phyloP scores from a whole-genome alignment of 768 basidiomycete species.

The Kwoniella mangroviensis region DNA sequence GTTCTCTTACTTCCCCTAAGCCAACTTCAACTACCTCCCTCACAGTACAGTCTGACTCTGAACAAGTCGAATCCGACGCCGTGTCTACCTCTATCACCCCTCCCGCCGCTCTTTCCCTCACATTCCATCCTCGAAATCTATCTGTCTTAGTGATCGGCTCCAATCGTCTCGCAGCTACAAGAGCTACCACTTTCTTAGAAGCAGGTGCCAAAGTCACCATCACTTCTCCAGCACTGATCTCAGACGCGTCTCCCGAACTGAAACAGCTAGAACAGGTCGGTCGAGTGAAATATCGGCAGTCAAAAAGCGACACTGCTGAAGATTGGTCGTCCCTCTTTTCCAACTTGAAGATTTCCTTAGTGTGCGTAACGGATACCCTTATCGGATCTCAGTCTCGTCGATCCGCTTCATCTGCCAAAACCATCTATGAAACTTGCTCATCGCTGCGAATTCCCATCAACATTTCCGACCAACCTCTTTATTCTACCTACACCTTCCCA shows the following conservation, averaged over 20 bases:
- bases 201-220: constrained; percentile 74
- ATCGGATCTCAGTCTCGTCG: constrained; percentile 60
- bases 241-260: constrained; percentile 71
- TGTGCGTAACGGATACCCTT: constrained; percentile 82
- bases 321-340: constrained; percentile 58
- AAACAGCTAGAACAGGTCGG: constrained; percentile 65
- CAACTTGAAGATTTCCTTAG: constrained; percentile 62
- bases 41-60: background rate
- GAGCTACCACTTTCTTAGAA: constrained; percentile 80
- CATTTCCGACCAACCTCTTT: constrained; percentile 79
- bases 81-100: background rate
- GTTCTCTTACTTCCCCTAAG: background rate
- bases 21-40: background rate
- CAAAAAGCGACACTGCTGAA: constrained; percentile 4
- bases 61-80: background rate
- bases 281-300: constrained; percentile 65
- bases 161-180: constrained; percentile 77
- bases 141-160: constrained; percentile 75
- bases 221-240: constrained; percentile 61
- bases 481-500: constrained; percentile 88
- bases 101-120: constrained; percentile 52
- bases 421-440: constrained; percentile 66
- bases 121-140: constrained; percentile 44
- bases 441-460: constrained; percentile 74
- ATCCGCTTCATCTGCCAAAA: constrained; percentile 64